Conservation (phyloP, 2,329 filamentous ascomycete genomes). For the Neonectria faginata region DNA sequence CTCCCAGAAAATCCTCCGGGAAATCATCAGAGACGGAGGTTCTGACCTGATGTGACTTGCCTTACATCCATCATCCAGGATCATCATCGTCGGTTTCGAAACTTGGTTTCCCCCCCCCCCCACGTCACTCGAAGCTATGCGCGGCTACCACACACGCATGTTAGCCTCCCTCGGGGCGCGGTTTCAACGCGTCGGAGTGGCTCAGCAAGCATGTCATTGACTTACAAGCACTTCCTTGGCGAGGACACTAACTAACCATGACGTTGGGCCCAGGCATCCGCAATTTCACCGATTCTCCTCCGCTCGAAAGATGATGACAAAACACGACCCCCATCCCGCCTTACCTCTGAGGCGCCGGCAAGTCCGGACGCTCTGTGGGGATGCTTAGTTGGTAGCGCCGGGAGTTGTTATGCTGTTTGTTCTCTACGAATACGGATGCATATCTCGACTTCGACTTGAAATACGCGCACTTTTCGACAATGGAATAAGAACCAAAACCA, state of each 20-base stretch:
- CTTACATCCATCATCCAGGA: neutral
- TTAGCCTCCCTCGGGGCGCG: neutral
- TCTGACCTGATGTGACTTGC: neutral
- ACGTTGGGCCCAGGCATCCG: neutral
- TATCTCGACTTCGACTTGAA: neutral
- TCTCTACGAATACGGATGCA: too few species aligned
- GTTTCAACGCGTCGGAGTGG: conserved; percentile 16
- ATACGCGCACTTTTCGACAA: too few species aligned
- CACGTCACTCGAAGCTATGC: neutral
- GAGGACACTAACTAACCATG: neutral
- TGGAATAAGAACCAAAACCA: neutral
- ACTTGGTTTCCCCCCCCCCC: too few species aligned
- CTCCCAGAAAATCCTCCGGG: conserved; percentile 10
- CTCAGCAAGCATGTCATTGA: conserved; percentile 8
- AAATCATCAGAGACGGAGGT: neutral
- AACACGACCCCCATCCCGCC: neutral
- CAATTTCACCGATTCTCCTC: conserved; percentile 14
- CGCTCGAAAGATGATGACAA: conserved; percentile 22
- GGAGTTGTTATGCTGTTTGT: too few species aligned
- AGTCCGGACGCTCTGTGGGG: neutral
- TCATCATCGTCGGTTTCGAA: neutral
- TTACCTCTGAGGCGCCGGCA: neutral
- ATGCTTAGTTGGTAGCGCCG: neutral
- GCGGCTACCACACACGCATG: neutral
- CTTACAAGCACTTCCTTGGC: conserved; percentile 8